These are phyloP conservation scores for Saturnispora gosingensis DNA, from an alignment of 805 yeast species.

Conservation along the genomic window DNA sequence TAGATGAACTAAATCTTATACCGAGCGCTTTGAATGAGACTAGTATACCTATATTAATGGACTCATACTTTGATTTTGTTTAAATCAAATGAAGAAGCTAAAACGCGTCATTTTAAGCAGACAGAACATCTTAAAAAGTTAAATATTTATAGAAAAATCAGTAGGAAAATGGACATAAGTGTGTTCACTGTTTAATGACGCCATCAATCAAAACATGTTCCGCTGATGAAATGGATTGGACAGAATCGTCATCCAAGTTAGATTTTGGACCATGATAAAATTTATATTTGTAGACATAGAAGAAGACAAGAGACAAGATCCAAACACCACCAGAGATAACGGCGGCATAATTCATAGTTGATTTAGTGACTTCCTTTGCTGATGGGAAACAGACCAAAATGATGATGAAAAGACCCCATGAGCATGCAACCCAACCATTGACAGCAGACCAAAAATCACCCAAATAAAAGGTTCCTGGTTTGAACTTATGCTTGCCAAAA, in stretches of 20 bases:
- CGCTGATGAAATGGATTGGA: slow-evolving; percentile 8
- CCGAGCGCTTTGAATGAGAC: too few species aligned
- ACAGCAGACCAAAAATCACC: slow-evolving; percentile 40
- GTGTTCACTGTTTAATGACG: not conserved
- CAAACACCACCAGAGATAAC: slow-evolving; percentile 28
- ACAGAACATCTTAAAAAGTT: not conserved
- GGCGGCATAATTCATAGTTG: slow-evolving; percentile 29
- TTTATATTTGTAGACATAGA: slow-evolving; percentile 19
- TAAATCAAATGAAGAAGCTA: not conserved
- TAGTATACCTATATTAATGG: too few species aligned
- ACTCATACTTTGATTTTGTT: not conserved
- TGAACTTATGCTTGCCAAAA: slow-evolving; percentile 37
- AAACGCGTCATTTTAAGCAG: not conserved
- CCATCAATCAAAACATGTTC: slow-evolving; percentile 4
- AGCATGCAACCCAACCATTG: slow-evolving; percentile 36
- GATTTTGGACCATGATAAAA: slow-evolving; percentile 22
- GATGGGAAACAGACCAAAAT: slow-evolving; percentile 53
- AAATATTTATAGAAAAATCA: not conserved
- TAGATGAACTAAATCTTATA: too few species aligned
- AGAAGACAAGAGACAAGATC: slow-evolving; percentile 20
- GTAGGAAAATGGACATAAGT: not conserved
- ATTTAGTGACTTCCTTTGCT: slow-evolving; percentile 26
- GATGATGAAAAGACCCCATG: slow-evolving; percentile 43
- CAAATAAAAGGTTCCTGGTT: slow-evolving; percentile 55
- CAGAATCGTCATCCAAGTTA: slow-evolving; percentile 12